Conservation (phyloP, 2,329 filamentous ascomycete species). For the Colletotrichum echinochloae region DNA sequence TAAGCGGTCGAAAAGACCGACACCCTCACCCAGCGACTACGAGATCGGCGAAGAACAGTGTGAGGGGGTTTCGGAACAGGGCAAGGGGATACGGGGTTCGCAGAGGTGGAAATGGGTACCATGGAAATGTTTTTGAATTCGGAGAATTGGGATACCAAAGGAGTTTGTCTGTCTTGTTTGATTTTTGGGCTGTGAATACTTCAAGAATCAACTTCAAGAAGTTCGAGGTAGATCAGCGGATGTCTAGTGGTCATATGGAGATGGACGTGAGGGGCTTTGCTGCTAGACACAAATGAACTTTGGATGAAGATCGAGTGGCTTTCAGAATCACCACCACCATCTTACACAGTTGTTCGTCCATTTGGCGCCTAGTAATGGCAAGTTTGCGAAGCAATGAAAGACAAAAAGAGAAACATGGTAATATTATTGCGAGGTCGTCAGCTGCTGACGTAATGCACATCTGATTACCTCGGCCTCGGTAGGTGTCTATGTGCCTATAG, state of each 20-base stretch:
- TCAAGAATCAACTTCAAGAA: neutral
- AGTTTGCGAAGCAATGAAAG: too few relatives aligned
- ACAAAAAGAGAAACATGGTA: neutral
- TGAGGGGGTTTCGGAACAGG: too few relatives aligned
- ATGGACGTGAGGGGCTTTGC: neutral
- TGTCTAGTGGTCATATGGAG: neutral
- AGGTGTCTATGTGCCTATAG: too few relatives aligned
- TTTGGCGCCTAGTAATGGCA: rapidly evolving
- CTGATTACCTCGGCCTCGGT: too few relatives aligned
- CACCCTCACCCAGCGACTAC: rapidly evolving
- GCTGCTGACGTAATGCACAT: neutral
- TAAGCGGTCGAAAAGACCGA: neutral
- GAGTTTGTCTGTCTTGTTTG: neutral
- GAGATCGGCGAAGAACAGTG: neutral
- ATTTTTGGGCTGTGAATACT: neutral
- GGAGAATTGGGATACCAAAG: neutral
- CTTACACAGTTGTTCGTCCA: neutral
- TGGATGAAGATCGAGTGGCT: neutral
- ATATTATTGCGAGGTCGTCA: neutral
- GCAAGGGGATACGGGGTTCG: neutral
- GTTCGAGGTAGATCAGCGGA: neutral
- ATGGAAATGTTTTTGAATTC: neutral
- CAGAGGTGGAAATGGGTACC: neutral
- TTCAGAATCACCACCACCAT: neutral
- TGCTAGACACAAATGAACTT: neutral